phyloP scores from a whole-genome alignment of 257 asterid genomes.

The Jacaranda copaia region DNA sequence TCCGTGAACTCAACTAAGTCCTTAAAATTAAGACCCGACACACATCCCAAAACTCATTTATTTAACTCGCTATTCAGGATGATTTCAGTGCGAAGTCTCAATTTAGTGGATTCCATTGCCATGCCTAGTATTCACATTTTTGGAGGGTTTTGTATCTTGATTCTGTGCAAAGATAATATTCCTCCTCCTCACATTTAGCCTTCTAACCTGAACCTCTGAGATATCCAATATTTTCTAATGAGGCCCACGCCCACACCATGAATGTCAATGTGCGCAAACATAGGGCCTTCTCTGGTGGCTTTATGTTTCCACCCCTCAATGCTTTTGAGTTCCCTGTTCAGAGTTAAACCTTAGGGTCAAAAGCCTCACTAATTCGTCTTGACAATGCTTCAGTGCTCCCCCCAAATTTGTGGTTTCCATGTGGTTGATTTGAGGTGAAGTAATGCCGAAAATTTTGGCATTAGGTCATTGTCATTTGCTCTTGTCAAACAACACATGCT shows the following conservation, averaged over 20 bases:
- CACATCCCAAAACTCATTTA: too few relatives aligned
- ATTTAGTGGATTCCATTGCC: too few relatives aligned
- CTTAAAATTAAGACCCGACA: too few relatives aligned
- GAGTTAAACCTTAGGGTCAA: conserved; percentile 17
- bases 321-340: conserved; percentile 26
- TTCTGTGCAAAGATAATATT: too few relatives aligned
- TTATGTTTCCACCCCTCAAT: conserved; percentile 45
- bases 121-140: too few relatives aligned
- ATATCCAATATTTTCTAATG: conserved; percentile 31
- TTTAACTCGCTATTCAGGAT: too few relatives aligned
- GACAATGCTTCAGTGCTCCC: neutral
- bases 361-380: neutral
- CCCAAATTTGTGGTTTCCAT: conserved; percentile 8
- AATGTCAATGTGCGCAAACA: conserved; percentile 34
- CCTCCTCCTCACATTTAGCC: neutral
- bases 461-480: conserved; percentile 27
- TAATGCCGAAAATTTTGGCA: conserved; percentile 17
- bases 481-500: neutral
- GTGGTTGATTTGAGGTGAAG: neutral
- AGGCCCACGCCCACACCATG: too few relatives aligned
- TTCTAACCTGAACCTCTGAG: neutral
- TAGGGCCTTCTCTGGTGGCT: conserved; percentile 45
- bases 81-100: too few relatives aligned
- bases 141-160: too few relatives aligned
- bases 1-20: too few relatives aligned